A percentile compares a stretch with the other conserved stretches of the same genome.
These are phyloP conservation scores for Castanea crenata DNA, from an alignment of 306 rosid genomes.

Conservation along the genomic window DNA sequence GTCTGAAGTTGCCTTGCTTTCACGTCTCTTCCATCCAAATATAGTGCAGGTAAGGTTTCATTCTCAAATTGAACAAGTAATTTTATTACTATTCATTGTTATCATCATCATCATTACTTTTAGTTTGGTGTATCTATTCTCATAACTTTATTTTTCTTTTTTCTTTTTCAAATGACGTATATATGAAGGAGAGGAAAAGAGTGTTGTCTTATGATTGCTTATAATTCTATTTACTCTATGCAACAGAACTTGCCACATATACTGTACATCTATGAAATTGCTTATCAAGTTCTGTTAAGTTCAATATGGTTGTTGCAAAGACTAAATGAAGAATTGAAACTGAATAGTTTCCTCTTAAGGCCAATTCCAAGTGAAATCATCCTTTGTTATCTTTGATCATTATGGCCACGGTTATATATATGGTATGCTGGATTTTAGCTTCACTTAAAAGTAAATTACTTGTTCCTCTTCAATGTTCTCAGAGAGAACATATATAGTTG, in stretches of 20 bases:
- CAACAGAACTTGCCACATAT: neutral
- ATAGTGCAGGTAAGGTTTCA: conserved; percentile 74
- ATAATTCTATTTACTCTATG: neutral
- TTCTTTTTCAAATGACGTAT: neutral
- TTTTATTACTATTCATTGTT: neutral
- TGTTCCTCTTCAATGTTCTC: neutral
- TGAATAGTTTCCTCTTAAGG: neutral
- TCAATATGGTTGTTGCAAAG: neutral
- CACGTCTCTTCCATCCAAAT: conserved; percentile 90
- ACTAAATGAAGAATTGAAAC: neutral
- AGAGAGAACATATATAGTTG: neutral
- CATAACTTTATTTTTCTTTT: neutral
- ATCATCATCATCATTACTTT: too few species aligned
- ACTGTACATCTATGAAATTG: neutral
- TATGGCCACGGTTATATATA: neutral
- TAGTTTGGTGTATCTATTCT: neutral
- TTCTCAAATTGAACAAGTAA: neutral
- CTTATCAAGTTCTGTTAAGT: neutral
- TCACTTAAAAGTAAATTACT: neutral
- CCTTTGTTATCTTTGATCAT: neutral
- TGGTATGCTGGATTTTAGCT: neutral
- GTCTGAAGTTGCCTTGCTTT: conserved; percentile 91
- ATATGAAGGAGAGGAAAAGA: neutral
- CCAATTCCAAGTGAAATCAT: neutral
- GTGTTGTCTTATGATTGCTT: neutral